Evolutionary conservation across 495 filamentous ascomycete species (phyloP).

Genomic region (Penicillium subrubescens): DNA sequence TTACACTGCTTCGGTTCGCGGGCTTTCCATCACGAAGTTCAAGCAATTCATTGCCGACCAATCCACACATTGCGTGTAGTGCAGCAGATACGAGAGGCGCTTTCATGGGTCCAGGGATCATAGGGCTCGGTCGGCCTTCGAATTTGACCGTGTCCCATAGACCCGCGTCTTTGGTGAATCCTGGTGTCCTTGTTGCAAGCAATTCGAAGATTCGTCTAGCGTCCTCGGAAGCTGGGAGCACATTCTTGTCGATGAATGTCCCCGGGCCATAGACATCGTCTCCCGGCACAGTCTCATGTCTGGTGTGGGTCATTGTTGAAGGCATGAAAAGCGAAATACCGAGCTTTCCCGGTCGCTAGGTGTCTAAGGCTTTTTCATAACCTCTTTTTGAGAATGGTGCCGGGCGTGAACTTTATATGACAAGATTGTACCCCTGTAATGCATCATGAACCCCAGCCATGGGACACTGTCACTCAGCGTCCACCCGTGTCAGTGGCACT

Average conservation of each 20-base stretch:
- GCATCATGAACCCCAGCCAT: background rate
- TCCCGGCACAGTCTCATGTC: slow-evolving; percentile 26
- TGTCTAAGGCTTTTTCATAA: background rate
- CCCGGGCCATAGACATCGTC: slow-evolving; percentile 34
- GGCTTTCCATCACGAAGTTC: slow-evolving; percentile 27
- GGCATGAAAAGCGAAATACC: background rate
- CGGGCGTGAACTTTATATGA: background rate
- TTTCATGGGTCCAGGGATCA: slow-evolving; percentile 32
- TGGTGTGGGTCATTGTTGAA: background rate
- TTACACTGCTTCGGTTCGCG: slow-evolving; percentile 11
- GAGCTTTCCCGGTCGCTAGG: background rate
- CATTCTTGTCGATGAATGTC: slow-evolving; percentile 29
- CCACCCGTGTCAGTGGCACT: background rate
- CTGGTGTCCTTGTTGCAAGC: slow-evolving; percentile 25
- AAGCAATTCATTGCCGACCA: slow-evolving; percentile 33
- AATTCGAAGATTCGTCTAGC: slow-evolving; percentile 29
- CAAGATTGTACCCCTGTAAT: background rate
- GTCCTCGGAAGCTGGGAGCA: slow-evolving; percentile 30
- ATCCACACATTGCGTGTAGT: slow-evolving; percentile 32
- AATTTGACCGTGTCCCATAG: slow-evolving; percentile 32
- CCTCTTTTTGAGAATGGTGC: background rate
- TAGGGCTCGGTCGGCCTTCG: slow-evolving; percentile 23
- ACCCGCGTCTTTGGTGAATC: slow-evolving; percentile 26
- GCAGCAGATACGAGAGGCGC: slow-evolving; percentile 30
- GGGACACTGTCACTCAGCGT: background rate